phyloP scores from a whole-genome alignment of 257 asterid genomes.

The Solanum virginianum region DNA sequence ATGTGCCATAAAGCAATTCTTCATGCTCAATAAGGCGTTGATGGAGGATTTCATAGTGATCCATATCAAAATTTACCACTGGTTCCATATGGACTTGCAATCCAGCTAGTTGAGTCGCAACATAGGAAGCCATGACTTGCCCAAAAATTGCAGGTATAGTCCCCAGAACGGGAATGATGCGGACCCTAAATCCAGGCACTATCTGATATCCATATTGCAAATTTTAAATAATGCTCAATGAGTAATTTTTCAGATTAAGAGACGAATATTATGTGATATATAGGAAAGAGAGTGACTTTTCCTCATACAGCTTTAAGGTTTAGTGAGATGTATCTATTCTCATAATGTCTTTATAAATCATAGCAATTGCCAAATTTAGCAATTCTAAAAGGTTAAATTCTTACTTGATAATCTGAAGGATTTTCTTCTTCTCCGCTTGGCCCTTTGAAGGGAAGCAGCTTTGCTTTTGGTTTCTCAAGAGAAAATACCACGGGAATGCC shows the following conservation, averaged over 20 bases:
- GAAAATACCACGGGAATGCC: constrained; percentile 97
- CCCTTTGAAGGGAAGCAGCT: constrained; percentile 87
- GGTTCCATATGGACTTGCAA: constrained; percentile 83
- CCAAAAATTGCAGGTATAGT: constrained; percentile 97
- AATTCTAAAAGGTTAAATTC: constrained; percentile 2
- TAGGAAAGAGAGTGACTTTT: not conserved
- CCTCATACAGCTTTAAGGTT: not conserved
- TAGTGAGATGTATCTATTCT: not conserved
- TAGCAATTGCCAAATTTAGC: not conserved
- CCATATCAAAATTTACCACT: constrained; percentile 72
- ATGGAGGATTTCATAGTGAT: constrained; percentile 72
- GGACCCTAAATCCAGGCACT: constrained; percentile 96
- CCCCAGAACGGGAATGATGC: constrained; percentile 95
- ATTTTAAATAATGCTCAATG: not conserved
- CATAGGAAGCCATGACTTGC: constrained; percentile 95
- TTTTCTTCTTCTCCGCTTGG: constrained; percentile 83
- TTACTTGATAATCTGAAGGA: constrained; percentile 97
- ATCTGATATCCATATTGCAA: constrained; percentile 38
- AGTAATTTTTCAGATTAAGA: not conserved
- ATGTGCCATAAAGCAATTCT: constrained; percentile 72
- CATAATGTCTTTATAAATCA: not conserved
- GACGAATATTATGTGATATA: not conserved
- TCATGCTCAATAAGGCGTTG: constrained; percentile 93
- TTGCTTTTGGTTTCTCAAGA: constrained; percentile 86
- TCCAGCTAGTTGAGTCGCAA: constrained; percentile 64